Percentiles rank a stretch among this genome's conserved stretches.
Conservation (phyloP, 2,329 filamentous ascomycete species). For the Colletotrichum orbiculare region DNA sequence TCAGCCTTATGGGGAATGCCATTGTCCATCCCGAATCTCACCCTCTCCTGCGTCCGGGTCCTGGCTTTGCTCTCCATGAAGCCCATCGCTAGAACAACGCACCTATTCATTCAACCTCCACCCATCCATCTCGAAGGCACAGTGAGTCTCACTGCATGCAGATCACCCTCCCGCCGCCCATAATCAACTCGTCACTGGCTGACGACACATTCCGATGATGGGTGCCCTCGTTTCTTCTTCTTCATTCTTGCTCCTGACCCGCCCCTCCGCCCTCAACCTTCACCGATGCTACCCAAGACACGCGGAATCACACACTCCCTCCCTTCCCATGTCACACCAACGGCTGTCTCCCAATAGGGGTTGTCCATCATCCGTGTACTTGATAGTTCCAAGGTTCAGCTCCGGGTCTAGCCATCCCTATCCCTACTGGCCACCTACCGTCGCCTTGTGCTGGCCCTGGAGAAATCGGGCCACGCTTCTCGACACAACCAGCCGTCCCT, state of each 20-base stretch:
- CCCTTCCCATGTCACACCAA: not conserved
- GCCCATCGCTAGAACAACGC: not conserved
- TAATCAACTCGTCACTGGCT: not conserved
- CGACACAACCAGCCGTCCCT: not conserved
- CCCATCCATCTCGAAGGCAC: not conserved
- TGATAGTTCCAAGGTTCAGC: no score
- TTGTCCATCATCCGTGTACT: no score
- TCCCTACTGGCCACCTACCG: no score
- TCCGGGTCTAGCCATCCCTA: no score
- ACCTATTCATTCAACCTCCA: not conserved
- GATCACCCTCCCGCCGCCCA: not conserved
- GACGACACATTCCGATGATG: not conserved
- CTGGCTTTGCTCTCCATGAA: not conserved
- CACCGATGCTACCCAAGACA: not conserved
- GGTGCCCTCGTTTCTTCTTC: not conserved
- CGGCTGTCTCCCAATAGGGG: not conserved
- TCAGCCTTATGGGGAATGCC: no score
- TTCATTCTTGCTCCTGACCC: not conserved
- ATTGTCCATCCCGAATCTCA: no score
- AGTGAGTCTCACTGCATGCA: slow-evolving; percentile 10
- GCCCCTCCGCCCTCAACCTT: not conserved
- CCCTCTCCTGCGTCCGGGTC: no score
- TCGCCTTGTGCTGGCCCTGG: not conserved
- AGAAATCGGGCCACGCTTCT: not conserved
- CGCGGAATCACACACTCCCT: not conserved